Percentiles rank a stretch among this genome's conserved stretches.
Conservation (phyloP, 2,329 filamentous ascomycete genomes). For the Arachnopeziza araneosa region DNA sequence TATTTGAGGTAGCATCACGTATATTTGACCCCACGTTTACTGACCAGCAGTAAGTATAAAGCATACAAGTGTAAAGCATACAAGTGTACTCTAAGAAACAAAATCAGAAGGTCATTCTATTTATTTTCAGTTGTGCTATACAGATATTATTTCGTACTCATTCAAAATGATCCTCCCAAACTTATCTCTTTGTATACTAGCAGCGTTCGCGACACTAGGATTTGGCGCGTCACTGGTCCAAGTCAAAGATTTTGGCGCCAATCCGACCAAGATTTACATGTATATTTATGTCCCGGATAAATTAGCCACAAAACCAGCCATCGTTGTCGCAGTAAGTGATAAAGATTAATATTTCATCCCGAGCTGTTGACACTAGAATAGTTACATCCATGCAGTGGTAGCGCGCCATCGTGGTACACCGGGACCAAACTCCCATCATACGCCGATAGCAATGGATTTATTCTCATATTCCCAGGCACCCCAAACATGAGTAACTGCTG, state of each 20-base stretch:
- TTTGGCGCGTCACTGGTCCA: not conserved
- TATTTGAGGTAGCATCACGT: too few relatives aligned
- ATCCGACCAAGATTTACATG: constrained; percentile 9
- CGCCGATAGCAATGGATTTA: constrained; percentile 48
- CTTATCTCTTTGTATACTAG: not conserved
- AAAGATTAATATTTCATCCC: constrained; percentile 31
- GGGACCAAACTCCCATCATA: constrained; percentile 44
- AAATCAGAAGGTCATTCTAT: too few relatives aligned
- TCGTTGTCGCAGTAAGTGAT: constrained; percentile 7
- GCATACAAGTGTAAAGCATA: too few relatives aligned
- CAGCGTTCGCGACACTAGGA: not conserved
- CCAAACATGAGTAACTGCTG: constrained; percentile 49
- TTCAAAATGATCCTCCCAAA: not conserved
- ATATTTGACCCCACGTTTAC: too few relatives aligned
- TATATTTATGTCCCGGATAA: constrained; percentile 10
- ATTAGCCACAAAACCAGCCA: constrained; percentile 4
- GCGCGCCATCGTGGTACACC: constrained; percentile 30
- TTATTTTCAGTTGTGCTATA: too few relatives aligned
- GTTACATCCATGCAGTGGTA: constrained; percentile 31
- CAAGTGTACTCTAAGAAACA: too few relatives aligned
- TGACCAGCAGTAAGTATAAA: too few relatives aligned
- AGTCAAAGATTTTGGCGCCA: constrained; percentile 7
- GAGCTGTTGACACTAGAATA: constrained; percentile 23
- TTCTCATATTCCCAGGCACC: constrained; percentile 51
- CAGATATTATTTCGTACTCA: too few relatives aligned